A percentile compares a stretch with the other conserved stretches of the same genome.
phyloP scores from a whole-genome alignment of 1,284 basidiomycete species.

The Cryptococcus sp. region DNA sequence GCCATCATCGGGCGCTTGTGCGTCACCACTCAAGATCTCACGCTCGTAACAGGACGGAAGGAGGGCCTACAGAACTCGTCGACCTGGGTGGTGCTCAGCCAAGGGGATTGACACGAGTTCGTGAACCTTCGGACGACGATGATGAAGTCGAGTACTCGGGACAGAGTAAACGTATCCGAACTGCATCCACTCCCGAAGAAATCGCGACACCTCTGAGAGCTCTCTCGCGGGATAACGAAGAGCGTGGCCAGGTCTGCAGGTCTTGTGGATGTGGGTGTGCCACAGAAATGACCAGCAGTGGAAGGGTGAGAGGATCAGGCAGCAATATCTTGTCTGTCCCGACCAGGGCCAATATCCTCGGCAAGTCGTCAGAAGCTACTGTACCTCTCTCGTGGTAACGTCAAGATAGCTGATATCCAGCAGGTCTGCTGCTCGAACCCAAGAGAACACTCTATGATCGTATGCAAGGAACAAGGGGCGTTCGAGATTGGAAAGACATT shows the following conservation, averaged over 20 bases:
- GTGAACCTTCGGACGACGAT: too few relatives aligned
- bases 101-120: too few relatives aligned
- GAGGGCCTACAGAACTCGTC: too few relatives aligned
- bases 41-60: too few relatives aligned
- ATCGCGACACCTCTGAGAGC: conserved; percentile 5
- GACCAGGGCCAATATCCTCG: conserved; percentile 6
- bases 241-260: not conserved
- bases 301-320: not conserved
- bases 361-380: conserved; percentile 1
- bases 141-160: too few relatives aligned
- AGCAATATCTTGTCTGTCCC: not conserved
- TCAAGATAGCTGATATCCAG: not conserved
- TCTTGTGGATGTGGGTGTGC: conserved; percentile 2
- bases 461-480: not conserved
- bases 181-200: not conserved
- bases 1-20: too few relatives aligned
- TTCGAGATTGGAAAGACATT: conserved; percentile 24
- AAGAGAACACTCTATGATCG: not conserved
- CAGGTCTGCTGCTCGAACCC: conserved; percentile 8
- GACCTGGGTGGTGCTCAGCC: too few relatives aligned
- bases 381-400: not conserved
- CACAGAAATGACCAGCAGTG: not conserved
- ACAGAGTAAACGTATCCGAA: too few relatives aligned
- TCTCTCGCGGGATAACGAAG: conserved; percentile 2
- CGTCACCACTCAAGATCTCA: too few relatives aligned